Conservation (phyloP, 2,329 filamentous ascomycete species). For the Exophiala sideris region DNA sequence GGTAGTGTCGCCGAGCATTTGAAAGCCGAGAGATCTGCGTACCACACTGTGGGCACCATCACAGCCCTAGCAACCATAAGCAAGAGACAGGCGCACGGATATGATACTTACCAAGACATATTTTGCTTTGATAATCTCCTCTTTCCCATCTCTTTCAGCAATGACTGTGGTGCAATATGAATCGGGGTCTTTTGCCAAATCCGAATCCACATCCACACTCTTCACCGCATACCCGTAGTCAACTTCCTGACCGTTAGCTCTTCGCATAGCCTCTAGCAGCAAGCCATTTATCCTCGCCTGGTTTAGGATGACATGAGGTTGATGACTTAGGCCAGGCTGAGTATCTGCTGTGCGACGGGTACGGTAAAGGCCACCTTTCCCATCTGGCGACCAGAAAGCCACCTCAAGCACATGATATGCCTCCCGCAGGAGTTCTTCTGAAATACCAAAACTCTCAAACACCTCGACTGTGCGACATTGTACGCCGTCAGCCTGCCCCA, state of each 20-base stretch:
- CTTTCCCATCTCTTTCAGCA: constrained; percentile 40
- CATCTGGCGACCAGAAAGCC: constrained; percentile 49
- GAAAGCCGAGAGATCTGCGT: constrained; percentile 40
- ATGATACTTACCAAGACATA: constrained; percentile 42
- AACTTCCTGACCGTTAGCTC: constrained; percentile 43
- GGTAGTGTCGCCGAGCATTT: constrained; percentile 59
- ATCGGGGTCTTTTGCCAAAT: constrained; percentile 34
- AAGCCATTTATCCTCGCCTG: constrained; percentile 55
- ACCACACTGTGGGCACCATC: constrained; percentile 47
- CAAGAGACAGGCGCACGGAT: constrained; percentile 2
- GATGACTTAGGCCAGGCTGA: constrained; percentile 50
- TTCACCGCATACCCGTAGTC: constrained; percentile 56
- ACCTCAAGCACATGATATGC: constrained; percentile 58
- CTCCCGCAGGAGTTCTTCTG: constrained; percentile 54
- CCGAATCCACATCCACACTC: constrained; percentile 50
- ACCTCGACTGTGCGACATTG: constrained; percentile 61
- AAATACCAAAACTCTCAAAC: constrained; percentile 58
- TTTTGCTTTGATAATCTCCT: constrained; percentile 30
- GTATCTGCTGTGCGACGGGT: constrained; percentile 54
- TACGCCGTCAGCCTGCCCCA: constrained; percentile 63
- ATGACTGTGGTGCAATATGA: constrained; percentile 47
- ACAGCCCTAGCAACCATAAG: constrained; percentile 37
- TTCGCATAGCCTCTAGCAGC: constrained; percentile 51
- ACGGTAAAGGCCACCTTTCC: constrained; percentile 42
- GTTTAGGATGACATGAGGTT: constrained; percentile 57